These are phyloP conservation scores for Hordeum vulgare DNA, from an alignment of 176 grass and related monocot species.

Conservation along the genomic window DNA sequence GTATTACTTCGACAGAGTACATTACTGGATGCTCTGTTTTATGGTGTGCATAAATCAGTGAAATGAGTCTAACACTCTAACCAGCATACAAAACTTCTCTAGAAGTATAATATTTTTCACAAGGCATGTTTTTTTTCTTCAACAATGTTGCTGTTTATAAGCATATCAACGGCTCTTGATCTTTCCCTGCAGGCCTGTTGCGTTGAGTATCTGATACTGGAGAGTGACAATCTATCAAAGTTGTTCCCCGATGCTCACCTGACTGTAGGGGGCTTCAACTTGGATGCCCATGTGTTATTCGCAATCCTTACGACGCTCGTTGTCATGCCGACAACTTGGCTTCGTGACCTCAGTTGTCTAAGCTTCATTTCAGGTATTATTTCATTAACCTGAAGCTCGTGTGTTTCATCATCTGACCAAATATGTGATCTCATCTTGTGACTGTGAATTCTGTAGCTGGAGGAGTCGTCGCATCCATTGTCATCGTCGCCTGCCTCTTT, in stretches of 20 bases:
- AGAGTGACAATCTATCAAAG: constrained; percentile 60
- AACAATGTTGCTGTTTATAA: not conserved
- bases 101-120: not conserved
- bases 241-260: constrained; percentile 56
- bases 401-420: not conserved
- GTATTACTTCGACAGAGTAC: not conserved
- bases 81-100: not conserved
- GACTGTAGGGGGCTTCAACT: constrained; percentile 19
- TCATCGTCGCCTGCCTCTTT: constrained; percentile 45
- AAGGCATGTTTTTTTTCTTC: not conserved
- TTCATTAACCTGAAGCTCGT: not conserved
- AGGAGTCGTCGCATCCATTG: constrained; percentile 58
- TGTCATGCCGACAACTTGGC: constrained; percentile 65
- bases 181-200: constrained; percentile 43
- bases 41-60: not conserved
- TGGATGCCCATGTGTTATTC: constrained; percentile 46
- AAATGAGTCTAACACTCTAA: not conserved
- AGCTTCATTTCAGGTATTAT: constrained; percentile 62
- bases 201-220: constrained; percentile 64
- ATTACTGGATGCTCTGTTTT: not conserved
- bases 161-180: not conserved
- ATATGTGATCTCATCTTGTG: not conserved
- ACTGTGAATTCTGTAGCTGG: constrained; percentile 37
- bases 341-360: constrained; percentile 52
- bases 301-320: constrained; percentile 46